A percentile compares a stretch with the other conserved stretches of the same genome.
These are phyloP conservation scores for Metarhizium robertsii DNA, from an alignment of 2,329 filamentous ascomycete genomes.

Conservation along the genomic window DNA sequence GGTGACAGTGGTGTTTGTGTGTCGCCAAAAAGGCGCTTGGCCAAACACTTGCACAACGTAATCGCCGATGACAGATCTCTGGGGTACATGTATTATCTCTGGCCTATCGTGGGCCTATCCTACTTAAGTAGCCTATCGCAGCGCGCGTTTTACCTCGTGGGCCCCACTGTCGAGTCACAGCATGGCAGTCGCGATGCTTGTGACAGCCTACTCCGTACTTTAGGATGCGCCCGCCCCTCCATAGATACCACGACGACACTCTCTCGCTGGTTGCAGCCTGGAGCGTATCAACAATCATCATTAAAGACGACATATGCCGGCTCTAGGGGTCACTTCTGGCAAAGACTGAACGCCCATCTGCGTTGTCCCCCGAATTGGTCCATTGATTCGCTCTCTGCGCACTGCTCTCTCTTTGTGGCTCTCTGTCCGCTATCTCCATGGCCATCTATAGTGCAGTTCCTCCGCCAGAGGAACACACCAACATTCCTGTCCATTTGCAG, in stretches of 20 bases:
- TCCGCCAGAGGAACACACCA: constrained; percentile 28
- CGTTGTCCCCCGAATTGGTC: not conserved
- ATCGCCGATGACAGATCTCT: too few relatives aligned
- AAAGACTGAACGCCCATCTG: too few relatives aligned
- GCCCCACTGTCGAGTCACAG: not conserved
- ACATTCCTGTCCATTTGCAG: constrained; percentile 11
- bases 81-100: too few relatives aligned
- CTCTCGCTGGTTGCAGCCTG: not conserved
- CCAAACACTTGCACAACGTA: too few relatives aligned
- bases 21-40: too few relatives aligned
- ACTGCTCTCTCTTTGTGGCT: not conserved
- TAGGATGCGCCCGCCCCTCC: not conserved
- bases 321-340: not conserved
- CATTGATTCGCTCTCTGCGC: not conserved
- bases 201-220: not conserved
- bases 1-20: too few relatives aligned
- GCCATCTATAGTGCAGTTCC: constrained; percentile 45
- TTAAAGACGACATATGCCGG: not conserved
- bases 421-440: constrained; percentile 20
- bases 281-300: not conserved
- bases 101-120: not conserved
- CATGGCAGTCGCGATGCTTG: not conserved
- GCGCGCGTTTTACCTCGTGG: not conserved
- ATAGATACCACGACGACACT: not conserved
- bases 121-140: not conserved